These are phyloP conservation scores for Clonostachys rosea DNA, from an alignment of 2,329 filamentous ascomycete species.

Conservation along the genomic window DNA sequence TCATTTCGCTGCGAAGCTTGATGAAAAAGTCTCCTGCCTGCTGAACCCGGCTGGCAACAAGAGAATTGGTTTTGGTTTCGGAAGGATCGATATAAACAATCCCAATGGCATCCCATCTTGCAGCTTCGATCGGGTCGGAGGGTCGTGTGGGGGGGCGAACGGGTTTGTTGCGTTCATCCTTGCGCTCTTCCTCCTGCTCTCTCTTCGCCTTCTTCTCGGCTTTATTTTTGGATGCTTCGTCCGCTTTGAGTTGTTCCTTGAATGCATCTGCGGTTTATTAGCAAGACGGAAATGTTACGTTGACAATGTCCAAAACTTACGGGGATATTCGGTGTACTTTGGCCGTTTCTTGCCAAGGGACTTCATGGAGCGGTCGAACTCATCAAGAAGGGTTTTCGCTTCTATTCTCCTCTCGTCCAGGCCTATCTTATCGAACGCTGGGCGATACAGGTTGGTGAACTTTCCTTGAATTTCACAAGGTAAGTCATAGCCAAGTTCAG, in stretches of 20 bases:
- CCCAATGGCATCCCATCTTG: constrained; percentile 48
- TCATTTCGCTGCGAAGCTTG: constrained; percentile 40
- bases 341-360: constrained; percentile 33
- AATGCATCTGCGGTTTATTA: constrained; percentile 24
- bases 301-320: constrained; percentile 12
- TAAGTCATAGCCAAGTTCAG: constrained; percentile 29
- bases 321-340: constrained; percentile 41
- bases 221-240: constrained; percentile 39
- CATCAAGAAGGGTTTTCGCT: constrained; percentile 29
- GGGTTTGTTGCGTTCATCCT: constrained; percentile 30
- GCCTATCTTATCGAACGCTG: constrained; percentile 28
- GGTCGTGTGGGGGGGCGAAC: constrained; percentile 33
- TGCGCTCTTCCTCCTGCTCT: constrained; percentile 30
- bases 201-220: constrained; percentile 39
- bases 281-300: neutral
- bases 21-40: constrained; percentile 46
- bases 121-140: constrained; percentile 36
- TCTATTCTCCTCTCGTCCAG: constrained; percentile 34
- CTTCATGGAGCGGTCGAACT: constrained; percentile 35
- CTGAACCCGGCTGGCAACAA: constrained; percentile 43
- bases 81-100: constrained; percentile 40
- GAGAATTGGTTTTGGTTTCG: constrained; percentile 25
- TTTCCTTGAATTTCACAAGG: constrained; percentile 38
- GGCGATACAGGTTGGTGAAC: constrained; percentile 33
- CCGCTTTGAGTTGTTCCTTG: constrained; percentile 39